Conservation (phyloP, 768 basidiomycete genomes). For the Pulveroboletus sp. region DNA sequence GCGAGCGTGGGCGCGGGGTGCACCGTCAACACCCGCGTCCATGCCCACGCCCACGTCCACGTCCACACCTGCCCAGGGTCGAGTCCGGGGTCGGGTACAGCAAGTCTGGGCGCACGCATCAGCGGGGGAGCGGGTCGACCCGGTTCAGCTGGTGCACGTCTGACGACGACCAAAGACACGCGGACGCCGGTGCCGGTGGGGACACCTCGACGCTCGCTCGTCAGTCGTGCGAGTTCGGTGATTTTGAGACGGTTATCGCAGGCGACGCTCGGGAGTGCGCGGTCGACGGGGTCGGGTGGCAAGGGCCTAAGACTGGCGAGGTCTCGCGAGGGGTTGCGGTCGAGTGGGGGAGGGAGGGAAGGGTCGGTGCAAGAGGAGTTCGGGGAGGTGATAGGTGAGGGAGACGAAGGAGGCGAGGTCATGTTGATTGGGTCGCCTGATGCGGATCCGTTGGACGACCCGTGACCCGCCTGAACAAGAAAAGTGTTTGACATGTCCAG, state of each 20-base stretch:
- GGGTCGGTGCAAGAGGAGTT: neutral
- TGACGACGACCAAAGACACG: slow-evolving; percentile 10
- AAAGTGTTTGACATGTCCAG: too few relatives aligned
- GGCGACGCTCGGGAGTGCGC: slow-evolving; percentile 8
- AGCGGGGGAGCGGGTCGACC: slow-evolving; percentile 7
- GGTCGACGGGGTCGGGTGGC: neutral
- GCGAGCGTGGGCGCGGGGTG: neutral
- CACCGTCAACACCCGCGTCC: too few relatives aligned
- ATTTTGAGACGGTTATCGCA: slow-evolving; percentile 23
- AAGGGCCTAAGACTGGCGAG: neutral
- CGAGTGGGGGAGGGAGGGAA: neutral
- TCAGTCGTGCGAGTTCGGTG: slow-evolving; percentile 28
- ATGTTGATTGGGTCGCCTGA: slow-evolving; percentile 18
- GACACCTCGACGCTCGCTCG: slow-evolving; percentile 14
- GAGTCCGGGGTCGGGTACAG: neutral
- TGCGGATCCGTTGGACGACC: slow-evolving; percentile 3
- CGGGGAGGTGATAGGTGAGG: too few relatives aligned
- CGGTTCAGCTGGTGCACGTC: slow-evolving; percentile 22
- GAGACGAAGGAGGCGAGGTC: slow-evolving; percentile 10
- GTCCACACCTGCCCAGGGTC: neutral
- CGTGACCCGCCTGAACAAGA: too few relatives aligned
- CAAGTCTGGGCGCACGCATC: neutral
- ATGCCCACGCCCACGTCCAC: too few relatives aligned
- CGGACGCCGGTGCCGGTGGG: neutral
- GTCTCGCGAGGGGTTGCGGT: slow-evolving; percentile 1